Evolutionary conservation across 2,329 filamentous ascomycete species (phyloP).

Genomic region (Xylariaceae sp.): DNA sequence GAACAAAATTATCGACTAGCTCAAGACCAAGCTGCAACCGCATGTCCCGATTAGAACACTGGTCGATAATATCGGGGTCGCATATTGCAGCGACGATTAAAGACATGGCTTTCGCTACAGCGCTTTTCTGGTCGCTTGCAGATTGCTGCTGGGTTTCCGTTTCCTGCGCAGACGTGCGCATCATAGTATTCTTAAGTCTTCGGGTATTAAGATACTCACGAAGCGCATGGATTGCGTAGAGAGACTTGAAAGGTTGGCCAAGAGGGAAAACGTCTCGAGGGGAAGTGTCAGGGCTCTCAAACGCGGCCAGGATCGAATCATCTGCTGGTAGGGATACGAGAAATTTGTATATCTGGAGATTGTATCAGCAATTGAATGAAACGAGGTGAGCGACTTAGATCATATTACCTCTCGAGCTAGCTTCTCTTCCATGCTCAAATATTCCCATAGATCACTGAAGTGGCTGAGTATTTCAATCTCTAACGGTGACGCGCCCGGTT

Average conservation of each 20-base stretch:
- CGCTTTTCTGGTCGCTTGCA: constrained; percentile 41
- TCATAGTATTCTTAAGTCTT: constrained; percentile 37
- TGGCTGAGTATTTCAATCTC: constrained; percentile 82
- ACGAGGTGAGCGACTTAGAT: not conserved
- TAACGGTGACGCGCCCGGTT: constrained; percentile 64
- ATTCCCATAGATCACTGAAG: constrained; percentile 83
- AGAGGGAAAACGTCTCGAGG: constrained; percentile 71
- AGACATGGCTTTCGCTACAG: constrained; percentile 54
- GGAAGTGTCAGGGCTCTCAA: constrained; percentile 60
- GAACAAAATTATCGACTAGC: constrained; percentile 63
- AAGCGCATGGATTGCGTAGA: constrained; percentile 76
- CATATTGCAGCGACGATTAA: constrained; percentile 68
- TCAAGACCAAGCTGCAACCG: constrained; percentile 58
- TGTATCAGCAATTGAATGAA: constrained; percentile 10
- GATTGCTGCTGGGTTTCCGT: constrained; percentile 33
- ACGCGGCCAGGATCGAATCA: constrained; percentile 63
- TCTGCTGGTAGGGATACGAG: constrained; percentile 74
- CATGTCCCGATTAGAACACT: constrained; percentile 51
- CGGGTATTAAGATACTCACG: constrained; percentile 63
- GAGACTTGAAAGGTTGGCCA: constrained; percentile 72
- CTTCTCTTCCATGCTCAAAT: constrained; percentile 75
- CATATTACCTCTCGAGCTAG: constrained; percentile 68
- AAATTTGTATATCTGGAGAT: constrained; percentile 69
- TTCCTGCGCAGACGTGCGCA: constrained; percentile 36
- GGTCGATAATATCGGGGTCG: constrained; percentile 59